Base-by-base conservation (phyloP, 176 grass and related monocot genomes). In the Bolboschoenus planiculmis region DNA sequence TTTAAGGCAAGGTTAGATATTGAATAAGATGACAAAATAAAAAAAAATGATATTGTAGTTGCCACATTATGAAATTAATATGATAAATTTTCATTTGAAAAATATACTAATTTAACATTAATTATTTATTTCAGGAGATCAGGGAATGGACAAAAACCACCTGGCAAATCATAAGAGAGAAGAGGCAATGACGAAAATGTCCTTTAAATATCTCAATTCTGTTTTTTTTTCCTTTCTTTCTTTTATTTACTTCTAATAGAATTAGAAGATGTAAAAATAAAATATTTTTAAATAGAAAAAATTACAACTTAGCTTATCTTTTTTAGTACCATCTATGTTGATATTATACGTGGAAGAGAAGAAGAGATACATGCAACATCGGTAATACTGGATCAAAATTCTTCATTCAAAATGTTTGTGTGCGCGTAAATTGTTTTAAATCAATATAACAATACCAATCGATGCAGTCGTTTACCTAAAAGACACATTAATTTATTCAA, bases 101-200 rank as follows among this genome's bases (percentile, higher is more conserved):
- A 27, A 6, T 40, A 46, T 26, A 2, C 15, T 50, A 29, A 34
- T 51, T 78, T 55, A 31, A 11, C 30, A 77, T 15, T 40, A 56
- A 15, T 53, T 27, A 1, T 50, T 77, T 77, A 4, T 81, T 81
- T 81, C 78, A 81, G 78, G 78, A 81, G 78, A 81, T 43, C 78
- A 61, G 54, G 55, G 1, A 51, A 81, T 14, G 31, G 78, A 10
- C 8, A 81, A 33, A 81, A 61, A 44, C 78, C 78, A 61, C 78
- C 78, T 14, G 33, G 78, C 8, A 43, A 81, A 40, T 33, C 78
- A 81, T 81, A 60, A 81, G 0, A 40, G 21, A 80, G 51, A 80
- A 15, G 36, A 80, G 46, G 26, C 71, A 31, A 76, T 51, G 44
- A 34, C 0, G 10, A 31, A 50, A 51, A 77, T 9, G 2, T 77